A percentile compares a stretch with the other conserved stretches of the same genome.
Evolutionary conservation across 805 yeast species (phyloP).

Genomic region (Teunomyces tritomae): DNA sequence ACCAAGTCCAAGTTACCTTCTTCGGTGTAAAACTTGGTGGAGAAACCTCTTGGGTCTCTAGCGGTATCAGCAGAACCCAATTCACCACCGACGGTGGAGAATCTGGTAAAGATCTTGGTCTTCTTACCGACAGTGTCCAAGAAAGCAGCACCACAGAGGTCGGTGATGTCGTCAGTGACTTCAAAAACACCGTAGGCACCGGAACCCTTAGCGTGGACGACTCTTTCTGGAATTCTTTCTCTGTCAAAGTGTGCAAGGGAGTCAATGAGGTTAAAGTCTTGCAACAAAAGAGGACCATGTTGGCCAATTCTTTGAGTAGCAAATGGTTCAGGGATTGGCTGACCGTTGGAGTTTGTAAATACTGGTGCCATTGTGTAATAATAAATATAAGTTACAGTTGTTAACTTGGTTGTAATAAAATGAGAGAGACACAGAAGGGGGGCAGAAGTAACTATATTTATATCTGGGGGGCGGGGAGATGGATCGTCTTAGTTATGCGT

Average conservation of each 20-base stretch:
- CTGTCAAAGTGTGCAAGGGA: slow-evolving; percentile 59
- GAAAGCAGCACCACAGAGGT: slow-evolving; percentile 23
- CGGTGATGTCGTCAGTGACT: slow-evolving; percentile 47
- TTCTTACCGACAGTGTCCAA: slow-evolving; percentile 30
- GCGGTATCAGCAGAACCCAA: slow-evolving; percentile 63
- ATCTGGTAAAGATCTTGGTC: slow-evolving; percentile 41
- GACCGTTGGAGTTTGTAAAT: slow-evolving; percentile 71
- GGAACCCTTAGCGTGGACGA: slow-evolving; percentile 66
- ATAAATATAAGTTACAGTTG: neutral
- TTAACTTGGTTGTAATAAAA: neutral
- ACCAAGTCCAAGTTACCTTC: slow-evolving; percentile 73
- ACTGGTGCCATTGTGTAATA: slow-evolving; percentile 47
- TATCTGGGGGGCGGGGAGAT: neutral
- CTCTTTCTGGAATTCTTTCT: slow-evolving; percentile 66
- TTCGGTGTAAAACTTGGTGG: slow-evolving; percentile 63
- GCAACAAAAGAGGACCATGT: slow-evolving; percentile 56
- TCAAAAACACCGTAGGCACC: slow-evolving; percentile 62
- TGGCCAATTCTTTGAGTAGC: slow-evolving; percentile 54
- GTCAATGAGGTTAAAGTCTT: slow-evolving; percentile 58
- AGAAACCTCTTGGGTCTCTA: slow-evolving; percentile 70
- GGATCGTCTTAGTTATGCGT: neutral
- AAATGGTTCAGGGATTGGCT: slow-evolving; percentile 69
- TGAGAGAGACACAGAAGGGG: neutral
- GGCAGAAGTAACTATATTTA: neutral
- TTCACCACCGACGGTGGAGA: slow-evolving; percentile 72